A percentile compares a stretch with the other conserved stretches of the same genome.
Evolutionary conservation across 1,284 basidiomycete species (phyloP).

Genomic region (Tilletia walkeri): DNA sequence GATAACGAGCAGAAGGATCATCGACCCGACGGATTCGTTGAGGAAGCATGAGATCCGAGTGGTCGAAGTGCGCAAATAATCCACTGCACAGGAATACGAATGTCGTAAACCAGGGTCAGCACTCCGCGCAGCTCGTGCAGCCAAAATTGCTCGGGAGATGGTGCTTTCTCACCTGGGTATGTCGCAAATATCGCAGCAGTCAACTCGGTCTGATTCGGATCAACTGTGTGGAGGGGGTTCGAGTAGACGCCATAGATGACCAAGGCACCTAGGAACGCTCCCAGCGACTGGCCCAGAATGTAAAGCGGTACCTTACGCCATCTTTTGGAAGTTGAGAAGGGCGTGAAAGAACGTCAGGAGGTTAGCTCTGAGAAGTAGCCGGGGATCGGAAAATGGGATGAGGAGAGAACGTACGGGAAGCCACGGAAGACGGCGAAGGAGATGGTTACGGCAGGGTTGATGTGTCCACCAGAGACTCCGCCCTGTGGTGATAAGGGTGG

Average conservation of each 20-base stretch:
- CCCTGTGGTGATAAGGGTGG: neutral
- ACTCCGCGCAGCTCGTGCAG: conserved; percentile 17
- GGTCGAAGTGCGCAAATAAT: conserved; percentile 8
- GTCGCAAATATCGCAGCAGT: neutral
- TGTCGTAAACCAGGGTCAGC: neutral
- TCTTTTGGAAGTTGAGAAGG: neutral
- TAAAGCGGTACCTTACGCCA: conserved; percentile 11
- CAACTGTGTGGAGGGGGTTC: conserved; percentile 6
- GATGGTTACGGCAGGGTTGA: conserved; percentile 59
- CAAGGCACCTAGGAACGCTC: conserved; percentile 9
- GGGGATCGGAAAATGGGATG: neutral
- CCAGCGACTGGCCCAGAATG: conserved; percentile 9
- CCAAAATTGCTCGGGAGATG: neutral
- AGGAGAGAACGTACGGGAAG: conserved; percentile 65
- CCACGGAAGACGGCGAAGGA: conserved; percentile 67
- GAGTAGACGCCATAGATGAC: conserved; percentile 8
- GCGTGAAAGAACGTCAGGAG: neutral
- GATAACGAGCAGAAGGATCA: conserved; percentile 23
- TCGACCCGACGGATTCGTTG: conserved; percentile 26
- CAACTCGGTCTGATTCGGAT: neutral
- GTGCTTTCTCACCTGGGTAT: neutral
- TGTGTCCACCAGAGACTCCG: conserved; percentile 14
- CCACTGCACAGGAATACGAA: conserved; percentile 12
- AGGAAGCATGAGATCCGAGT: conserved; percentile 22
- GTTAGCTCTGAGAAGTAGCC: neutral